Percentiles rank a stretch among this genome's conserved stretches.
Evolutionary conservation across 306 rosid species (phyloP).

Genomic region (Fragaria ananassa): DNA sequence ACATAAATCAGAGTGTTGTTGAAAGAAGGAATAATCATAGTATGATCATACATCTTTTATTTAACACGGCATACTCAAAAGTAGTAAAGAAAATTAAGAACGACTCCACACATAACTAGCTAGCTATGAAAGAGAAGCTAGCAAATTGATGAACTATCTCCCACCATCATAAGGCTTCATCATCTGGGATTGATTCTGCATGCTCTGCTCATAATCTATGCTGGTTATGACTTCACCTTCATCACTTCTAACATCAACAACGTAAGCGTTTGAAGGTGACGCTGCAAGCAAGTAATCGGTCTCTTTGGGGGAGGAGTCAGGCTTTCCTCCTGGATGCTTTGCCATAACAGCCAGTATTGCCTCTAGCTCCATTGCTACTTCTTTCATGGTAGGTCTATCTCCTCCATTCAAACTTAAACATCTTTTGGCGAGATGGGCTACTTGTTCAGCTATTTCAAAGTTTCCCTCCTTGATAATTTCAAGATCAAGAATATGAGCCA

Average conservation of each 20-base stretch:
- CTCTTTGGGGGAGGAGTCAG: neutral
- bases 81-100: too few relatives aligned
- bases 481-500: neutral
- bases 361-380: neutral
- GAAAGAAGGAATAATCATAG: too few relatives aligned
- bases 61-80: too few relatives aligned
- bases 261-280: neutral
- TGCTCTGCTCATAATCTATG: neutral
- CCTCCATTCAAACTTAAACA: slow-evolving; percentile 22
- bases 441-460: neutral
- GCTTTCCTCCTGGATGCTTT: neutral
- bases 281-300: neutral
- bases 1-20: too few relatives aligned
- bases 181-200: too few relatives aligned
- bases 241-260: neutral
- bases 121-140: neutral
- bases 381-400: neutral
- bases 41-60: too few relatives aligned
- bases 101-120: too few relatives aligned
- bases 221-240: too few relatives aligned
- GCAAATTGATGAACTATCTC: too few relatives aligned
- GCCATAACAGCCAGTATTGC: neutral
- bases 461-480: neutral
- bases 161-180: too few relatives aligned
- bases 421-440: neutral